These are phyloP conservation scores for Sinapis alba DNA, from an alignment of 441 rosid genomes.

Conservation along the genomic window DNA sequence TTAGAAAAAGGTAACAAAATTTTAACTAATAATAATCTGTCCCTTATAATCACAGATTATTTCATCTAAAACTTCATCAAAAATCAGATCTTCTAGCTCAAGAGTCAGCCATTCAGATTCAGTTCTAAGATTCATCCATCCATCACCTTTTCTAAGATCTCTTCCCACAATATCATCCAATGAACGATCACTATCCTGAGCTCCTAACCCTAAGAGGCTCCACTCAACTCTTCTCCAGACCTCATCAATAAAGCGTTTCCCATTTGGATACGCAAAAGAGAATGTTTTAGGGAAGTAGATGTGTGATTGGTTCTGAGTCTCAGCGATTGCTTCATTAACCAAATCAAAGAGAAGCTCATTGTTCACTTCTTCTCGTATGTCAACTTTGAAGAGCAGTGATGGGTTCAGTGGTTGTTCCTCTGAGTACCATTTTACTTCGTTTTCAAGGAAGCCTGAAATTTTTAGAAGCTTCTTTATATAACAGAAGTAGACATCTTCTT, in stretches of 20 bases:
- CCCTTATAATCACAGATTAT: not conserved
- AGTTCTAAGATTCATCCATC: constrained; percentile 61
- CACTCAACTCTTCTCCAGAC: constrained; percentile 66
- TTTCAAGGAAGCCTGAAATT: constrained; percentile 60
- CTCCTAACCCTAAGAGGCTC: constrained; percentile 37
- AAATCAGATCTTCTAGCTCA: constrained; percentile 5
- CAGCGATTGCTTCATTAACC: constrained; percentile 60
- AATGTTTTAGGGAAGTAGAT: constrained; percentile 63
- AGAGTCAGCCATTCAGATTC: constrained; percentile 54
- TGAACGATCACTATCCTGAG: constrained; percentile 44
- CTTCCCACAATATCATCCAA: constrained; percentile 60
- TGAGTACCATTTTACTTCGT: constrained; percentile 56
- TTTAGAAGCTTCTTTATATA: constrained; percentile 61
- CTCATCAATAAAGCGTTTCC: constrained; percentile 52
- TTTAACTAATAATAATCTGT: not conserved
- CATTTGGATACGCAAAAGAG: constrained; percentile 46
- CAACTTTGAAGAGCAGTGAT: constrained; percentile 54
- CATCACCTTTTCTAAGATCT: constrained; percentile 59
- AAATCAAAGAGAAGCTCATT: constrained; percentile 71
- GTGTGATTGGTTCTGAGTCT: constrained; percentile 45
- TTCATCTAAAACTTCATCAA: constrained; percentile 1
- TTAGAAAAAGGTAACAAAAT: not conserved
- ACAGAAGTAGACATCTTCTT: constrained; percentile 44
- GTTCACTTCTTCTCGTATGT: constrained; percentile 43
- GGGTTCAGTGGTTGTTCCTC: constrained; percentile 73